phyloP scores from a whole-genome alignment of 2,329 filamentous ascomycete species.

The Tympanopsis confertula region DNA sequence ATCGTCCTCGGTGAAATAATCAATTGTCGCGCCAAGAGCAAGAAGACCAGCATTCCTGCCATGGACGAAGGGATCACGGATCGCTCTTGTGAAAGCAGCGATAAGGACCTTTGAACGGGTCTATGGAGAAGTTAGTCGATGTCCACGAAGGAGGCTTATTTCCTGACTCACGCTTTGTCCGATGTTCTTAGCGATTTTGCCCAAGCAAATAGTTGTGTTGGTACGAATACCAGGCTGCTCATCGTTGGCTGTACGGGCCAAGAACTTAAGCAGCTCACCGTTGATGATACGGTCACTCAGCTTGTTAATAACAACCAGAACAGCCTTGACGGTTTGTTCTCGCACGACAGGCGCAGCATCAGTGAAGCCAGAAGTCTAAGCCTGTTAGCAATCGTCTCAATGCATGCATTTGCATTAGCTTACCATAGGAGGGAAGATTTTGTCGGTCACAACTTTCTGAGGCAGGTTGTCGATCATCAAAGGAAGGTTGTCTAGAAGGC shows the following conservation, averaged over 20 bases:
- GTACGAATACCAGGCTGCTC: constrained; percentile 95
- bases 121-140: constrained; percentile 24
- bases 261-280: constrained; percentile 76
- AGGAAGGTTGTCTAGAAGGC: constrained; percentile 76
- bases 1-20: constrained; percentile 82
- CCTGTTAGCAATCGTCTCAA: no score
- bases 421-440: constrained; percentile 90
- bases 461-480: constrained; percentile 83
- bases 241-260: constrained; percentile 94
- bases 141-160: no score
- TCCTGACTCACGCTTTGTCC: constrained; percentile 24
- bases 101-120: constrained; percentile 82
- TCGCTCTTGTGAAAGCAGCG: constrained; percentile 78
- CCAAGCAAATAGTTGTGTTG: constrained; percentile 94
- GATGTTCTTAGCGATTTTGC: constrained; percentile 87
- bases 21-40: constrained; percentile 72
- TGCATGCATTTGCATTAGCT: constrained; percentile 8
- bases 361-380: constrained; percentile 76
- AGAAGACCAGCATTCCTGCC: constrained; percentile 81
- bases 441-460: constrained; percentile 85
- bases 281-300: constrained; percentile 88
- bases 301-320: constrained; percentile 77
- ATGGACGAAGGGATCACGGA: constrained; percentile 89
- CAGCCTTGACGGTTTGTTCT: constrained; percentile 91
- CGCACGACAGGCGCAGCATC: constrained; percentile 82